Evolutionary conservation across 1,284 basidiomycete genomes (phyloP), one percentile per base, ranked within the genome.

Genomic region (Fomitiporia mediterranea): DNA sequence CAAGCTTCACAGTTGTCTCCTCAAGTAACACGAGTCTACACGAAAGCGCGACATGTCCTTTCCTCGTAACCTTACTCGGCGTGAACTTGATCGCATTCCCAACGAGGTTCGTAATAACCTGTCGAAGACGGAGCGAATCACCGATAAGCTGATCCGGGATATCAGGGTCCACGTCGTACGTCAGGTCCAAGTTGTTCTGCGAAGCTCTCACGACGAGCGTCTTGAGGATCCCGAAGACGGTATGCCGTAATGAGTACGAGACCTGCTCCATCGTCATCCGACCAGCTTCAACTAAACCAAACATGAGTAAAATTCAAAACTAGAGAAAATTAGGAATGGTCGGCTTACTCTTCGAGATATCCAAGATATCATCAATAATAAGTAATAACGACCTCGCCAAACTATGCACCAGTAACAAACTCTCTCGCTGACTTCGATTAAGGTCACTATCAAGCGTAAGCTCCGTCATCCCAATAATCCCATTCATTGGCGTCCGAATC

Each of bases 231-330:
- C 93, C 93, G 68, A 98, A 99, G 51, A 98, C 93, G 7, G 94
- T 97, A 64, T 95, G 88, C 30, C 97, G 90, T 30, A 98, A 81
- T n/a, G 95, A 98, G 74, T 96, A 99, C 0, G 95, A 91, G 35
- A 98, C 95, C 58, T 95, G 91, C 71, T 99, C 97, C 86, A 99
- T 98, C 2, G 94, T 98, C 97, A 99, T 99, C 19, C 97, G 87
- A 58, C 97, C 97, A 44, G 96, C 96, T 73, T 99, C 96, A 65
- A 96, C 93, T 96, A 63, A 28, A 17, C 8, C 61, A 30, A 21
- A 6, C 38, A 53, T 44, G n/a, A 57, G 39, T 50, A 30, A 30
- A n/a, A 13, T 38, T 46, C 35, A 56, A 42, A 28, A 13, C n/a
- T 52, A 15, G 35, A 53, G 8, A 9, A 30, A 30, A 43, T 42